A percentile compares a stretch with the other conserved stretches of the same genome.
These are phyloP conservation scores for Malassezia vespertilionis DNA, from an alignment of 1,284 basidiomycete genomes.

Conservation along the genomic window DNA sequence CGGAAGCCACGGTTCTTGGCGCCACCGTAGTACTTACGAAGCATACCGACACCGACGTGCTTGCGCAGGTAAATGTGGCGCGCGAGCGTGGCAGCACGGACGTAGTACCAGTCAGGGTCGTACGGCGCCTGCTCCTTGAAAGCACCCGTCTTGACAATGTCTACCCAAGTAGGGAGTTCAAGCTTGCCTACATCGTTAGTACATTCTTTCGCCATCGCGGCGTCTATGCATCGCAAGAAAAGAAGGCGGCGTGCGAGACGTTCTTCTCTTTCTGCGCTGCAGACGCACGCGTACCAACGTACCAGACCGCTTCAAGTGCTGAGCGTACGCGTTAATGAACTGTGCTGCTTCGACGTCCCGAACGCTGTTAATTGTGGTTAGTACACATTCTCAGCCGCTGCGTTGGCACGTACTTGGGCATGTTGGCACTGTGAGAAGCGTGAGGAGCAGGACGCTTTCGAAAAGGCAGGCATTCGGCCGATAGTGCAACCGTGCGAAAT, in stretches of 20 bases:
- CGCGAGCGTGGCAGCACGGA: slow-evolving; percentile 90
- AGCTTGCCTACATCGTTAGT: slow-evolving; percentile 59
- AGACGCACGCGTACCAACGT: slow-evolving; percentile 19
- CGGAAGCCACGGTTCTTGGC: slow-evolving; percentile 76
- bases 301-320: slow-evolving; percentile 83
- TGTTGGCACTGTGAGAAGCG: slow-evolving; percentile 26
- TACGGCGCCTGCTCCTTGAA: slow-evolving; percentile 98
- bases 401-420: slow-evolving; percentile 37
- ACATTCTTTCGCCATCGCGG: no score
- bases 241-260: background rate
- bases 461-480: slow-evolving; percentile 8
- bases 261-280: background rate
- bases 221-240: background rate
- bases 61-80: slow-evolving; percentile 99
- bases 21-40: slow-evolving; percentile 93
- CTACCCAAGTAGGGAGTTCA: slow-evolving; percentile 97
- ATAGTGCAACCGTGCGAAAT: slow-evolving; percentile 14
- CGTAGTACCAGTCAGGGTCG: slow-evolving; percentile 99
- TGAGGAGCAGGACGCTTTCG: background rate
- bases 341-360: slow-evolving; percentile 59
- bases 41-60: slow-evolving; percentile 89
- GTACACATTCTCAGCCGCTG: slow-evolving; percentile 7
- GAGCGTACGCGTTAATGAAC: slow-evolving; percentile 82
- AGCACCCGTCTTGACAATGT: slow-evolving; percentile 95
- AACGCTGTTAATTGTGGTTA: slow-evolving; percentile 33